Conservation (phyloP, 306 rosid genomes). For the Vigna angularis region DNA sequence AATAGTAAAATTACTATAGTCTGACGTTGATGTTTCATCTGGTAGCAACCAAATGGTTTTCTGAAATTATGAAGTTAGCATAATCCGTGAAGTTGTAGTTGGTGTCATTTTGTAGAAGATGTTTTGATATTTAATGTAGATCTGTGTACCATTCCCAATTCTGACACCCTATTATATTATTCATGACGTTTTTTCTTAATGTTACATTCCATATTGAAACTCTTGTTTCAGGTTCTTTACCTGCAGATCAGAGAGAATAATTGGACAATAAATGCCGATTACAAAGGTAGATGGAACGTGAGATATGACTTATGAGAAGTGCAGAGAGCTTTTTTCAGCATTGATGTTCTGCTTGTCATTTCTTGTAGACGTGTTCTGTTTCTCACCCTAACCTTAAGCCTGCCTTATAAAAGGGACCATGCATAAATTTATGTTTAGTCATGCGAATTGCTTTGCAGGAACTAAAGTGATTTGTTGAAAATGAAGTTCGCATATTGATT, state of each 20-base stretch:
- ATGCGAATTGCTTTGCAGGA: slow-evolving; percentile 30
- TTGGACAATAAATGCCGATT: slow-evolving; percentile 83
- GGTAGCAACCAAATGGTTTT: slow-evolving; percentile 22
- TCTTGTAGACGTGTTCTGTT: slow-evolving; percentile 42
- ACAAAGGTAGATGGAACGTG: slow-evolving; percentile 91
- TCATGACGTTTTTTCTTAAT: slow-evolving; percentile 11
- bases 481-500: slow-evolving; percentile 32
- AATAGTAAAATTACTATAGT: not conserved
- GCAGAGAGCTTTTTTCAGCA: slow-evolving; percentile 34
- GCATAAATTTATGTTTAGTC: slow-evolving; percentile 37
- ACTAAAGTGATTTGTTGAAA: slow-evolving; percentile 29
- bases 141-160: not conserved
- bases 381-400: slow-evolving; percentile 20
- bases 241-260: slow-evolving; percentile 97
- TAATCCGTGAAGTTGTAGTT: slow-evolving; percentile 16
- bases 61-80: slow-evolving; percentile 6
- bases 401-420: slow-evolving; percentile 32
- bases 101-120: slow-evolving; percentile 14
- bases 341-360: slow-evolving; percentile 40
- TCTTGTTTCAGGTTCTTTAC: slow-evolving; percentile 79
- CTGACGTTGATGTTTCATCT: slow-evolving; percentile 16
- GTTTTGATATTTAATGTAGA: not conserved
- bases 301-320: slow-evolving; percentile 78
- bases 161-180: slow-evolving; percentile 2
- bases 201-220: slow-evolving; percentile 24